Evolutionary conservation across 1,284 basidiomycete species (phyloP).

Genomic region (Cutaneotrichosporon sp.): DNA sequence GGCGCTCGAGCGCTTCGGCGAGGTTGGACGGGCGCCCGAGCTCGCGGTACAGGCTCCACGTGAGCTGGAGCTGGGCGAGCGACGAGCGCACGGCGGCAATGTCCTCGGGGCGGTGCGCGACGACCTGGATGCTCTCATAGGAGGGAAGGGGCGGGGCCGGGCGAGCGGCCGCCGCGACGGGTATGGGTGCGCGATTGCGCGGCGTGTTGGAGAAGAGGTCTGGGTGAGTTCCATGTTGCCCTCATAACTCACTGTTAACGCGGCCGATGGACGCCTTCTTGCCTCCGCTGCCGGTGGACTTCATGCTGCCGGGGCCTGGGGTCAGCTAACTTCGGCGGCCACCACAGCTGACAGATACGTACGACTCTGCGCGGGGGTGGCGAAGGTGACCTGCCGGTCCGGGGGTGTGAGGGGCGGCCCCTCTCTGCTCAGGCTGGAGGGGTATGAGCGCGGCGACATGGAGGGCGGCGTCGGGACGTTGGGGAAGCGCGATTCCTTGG

Average conservation of each 20-base stretch:
- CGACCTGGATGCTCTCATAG: slow-evolving; percentile 15
- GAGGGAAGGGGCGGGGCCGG: not conserved
- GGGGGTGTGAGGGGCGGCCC: not conserved
- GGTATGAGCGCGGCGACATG: not conserved
- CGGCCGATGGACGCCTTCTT: not conserved
- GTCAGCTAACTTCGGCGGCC: no score
- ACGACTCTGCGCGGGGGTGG: not conserved
- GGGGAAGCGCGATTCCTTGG: not conserved
- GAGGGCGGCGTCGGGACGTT: not conserved
- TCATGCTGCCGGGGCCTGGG: not conserved
- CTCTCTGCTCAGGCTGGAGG: not conserved
- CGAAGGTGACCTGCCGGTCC: not conserved
- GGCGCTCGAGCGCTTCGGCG: slow-evolving; percentile 10
- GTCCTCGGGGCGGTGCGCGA: slow-evolving; percentile 11
- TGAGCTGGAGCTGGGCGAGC: slow-evolving; percentile 12
- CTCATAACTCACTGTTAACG: not conserved
- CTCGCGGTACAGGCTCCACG: slow-evolving; percentile 13
- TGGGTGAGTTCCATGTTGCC: not conserved
- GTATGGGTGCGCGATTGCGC: not conserved
- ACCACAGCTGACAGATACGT: no score
- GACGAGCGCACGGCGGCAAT: slow-evolving; percentile 9
- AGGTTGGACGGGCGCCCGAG: slow-evolving; percentile 14
- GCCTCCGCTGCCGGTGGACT: not conserved
- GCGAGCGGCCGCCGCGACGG: not conserved
- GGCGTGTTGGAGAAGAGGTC: not conserved